Percentiles rank a stretch among this genome's conserved stretches.
These are phyloP conservation scores for Bipolaris cookei DNA, from an alignment of 2,329 filamentous ascomycete genomes.

Conservation along the genomic window DNA sequence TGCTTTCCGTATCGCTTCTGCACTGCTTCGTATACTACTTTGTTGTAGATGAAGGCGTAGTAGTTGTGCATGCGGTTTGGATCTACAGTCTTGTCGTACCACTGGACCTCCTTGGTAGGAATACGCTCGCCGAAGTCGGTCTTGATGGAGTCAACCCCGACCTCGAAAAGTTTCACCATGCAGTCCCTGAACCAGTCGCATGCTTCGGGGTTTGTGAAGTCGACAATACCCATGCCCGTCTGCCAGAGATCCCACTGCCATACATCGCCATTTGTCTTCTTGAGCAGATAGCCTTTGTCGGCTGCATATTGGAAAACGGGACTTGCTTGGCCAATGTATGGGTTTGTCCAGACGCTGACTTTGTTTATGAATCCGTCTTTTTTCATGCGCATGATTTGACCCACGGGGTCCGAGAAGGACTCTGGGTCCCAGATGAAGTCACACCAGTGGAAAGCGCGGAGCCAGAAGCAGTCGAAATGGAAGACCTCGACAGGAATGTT, in stretches of 20 bases:
- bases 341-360: conserved; percentile 78
- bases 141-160: conserved; percentile 75
- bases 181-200: conserved; percentile 69
- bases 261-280: conserved; percentile 70
- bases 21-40: conserved; percentile 70
- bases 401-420: conserved; percentile 71
- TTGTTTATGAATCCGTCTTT: conserved; percentile 64
- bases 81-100: conserved; percentile 66
- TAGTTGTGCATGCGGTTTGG: conserved; percentile 76
- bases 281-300: conserved; percentile 71
- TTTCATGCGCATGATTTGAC: conserved; percentile 69
- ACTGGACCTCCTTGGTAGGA: conserved; percentile 68
- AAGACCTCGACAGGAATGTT: conserved; percentile 73
- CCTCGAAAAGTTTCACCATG: conserved; percentile 68
- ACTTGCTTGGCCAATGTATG: conserved; percentile 73
- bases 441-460: conserved; percentile 76
- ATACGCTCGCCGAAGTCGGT: conserved; percentile 79
- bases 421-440: conserved; percentile 74
- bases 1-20: conserved; percentile 59
- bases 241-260: conserved; percentile 83
- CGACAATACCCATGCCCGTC: conserved; percentile 75
- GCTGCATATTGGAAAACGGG: conserved; percentile 69
- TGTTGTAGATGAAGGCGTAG: conserved; percentile 77
- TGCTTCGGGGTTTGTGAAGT: conserved; percentile 75
- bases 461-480: conserved; percentile 81